phyloP scores from a whole-genome alignment of 306 rosid species.

The Vachellia pachyceras region DNA sequence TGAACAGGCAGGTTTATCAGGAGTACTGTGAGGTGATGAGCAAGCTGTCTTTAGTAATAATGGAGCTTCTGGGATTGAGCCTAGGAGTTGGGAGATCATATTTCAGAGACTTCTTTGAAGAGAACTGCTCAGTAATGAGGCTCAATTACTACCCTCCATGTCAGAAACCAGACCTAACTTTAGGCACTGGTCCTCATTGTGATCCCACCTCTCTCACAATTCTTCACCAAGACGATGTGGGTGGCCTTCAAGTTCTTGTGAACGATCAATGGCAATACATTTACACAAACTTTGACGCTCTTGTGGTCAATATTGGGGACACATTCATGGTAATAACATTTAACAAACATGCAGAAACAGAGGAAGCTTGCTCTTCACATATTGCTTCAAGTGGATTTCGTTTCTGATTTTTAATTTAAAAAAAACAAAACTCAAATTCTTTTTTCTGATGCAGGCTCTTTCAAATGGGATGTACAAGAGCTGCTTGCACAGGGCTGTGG shows the following conservation, averaged over 20 bases:
- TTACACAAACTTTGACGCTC: slow-evolving; percentile 76
- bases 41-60: slow-evolving; percentile 85
- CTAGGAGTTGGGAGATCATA: slow-evolving; percentile 66
- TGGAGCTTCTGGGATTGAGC: slow-evolving; percentile 91
- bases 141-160: slow-evolving; percentile 93
- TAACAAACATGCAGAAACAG: neutral
- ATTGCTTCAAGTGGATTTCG: neutral
- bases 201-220: slow-evolving; percentile 96
- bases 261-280: slow-evolving; percentile 84
- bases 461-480: slow-evolving; percentile 94
- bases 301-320: slow-evolving; percentile 97
- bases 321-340: slow-evolving; percentile 77
- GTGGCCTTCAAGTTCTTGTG: slow-evolving; percentile 86
- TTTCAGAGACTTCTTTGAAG: slow-evolving; percentile 78
- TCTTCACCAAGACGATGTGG: slow-evolving; percentile 93
- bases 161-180: slow-evolving; percentile 80
- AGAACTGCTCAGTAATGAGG: slow-evolving; percentile 87
- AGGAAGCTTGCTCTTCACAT: neutral
- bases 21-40: slow-evolving; percentile 88
- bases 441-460: slow-evolving; percentile 73
- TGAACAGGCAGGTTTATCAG: slow-evolving; percentile 65
- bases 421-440: too few relatives aligned
- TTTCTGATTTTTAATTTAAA: neutral
- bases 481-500: slow-evolving; percentile 97
- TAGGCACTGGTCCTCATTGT: slow-evolving; percentile 98